A percentile compares a stretch with the other conserved stretches of the same genome.
Evolutionary conservation across 352 stramenopile genomes (phyloP).

Genomic region (Globisporangium takayamanum): DNA sequence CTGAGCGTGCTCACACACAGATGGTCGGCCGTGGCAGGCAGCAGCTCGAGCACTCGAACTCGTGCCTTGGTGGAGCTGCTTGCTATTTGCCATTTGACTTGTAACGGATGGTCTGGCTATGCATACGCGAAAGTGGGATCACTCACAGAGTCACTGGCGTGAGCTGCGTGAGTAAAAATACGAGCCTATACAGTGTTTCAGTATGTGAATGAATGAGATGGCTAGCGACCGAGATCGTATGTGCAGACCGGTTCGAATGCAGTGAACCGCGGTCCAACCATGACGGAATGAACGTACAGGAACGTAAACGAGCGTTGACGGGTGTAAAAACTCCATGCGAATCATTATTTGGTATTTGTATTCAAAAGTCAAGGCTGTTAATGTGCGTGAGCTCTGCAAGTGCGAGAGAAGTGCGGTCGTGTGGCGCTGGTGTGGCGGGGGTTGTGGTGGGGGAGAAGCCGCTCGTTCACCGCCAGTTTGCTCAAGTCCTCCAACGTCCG

Average conservation of each 20-base stretch:
- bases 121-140: not conserved
- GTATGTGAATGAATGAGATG: too few relatives aligned
- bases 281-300: not conserved
- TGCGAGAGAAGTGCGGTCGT: constrained; percentile 1
- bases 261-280: not conserved
- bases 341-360: not conserved
- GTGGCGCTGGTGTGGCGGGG: not conserved
- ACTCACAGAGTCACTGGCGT: not conserved
- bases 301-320: not conserved
- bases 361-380: not conserved
- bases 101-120: not conserved
- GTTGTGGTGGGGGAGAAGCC: constrained; percentile 1
- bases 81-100: not conserved
- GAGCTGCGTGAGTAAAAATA: too few relatives aligned
- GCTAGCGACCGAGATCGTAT: too few relatives aligned
- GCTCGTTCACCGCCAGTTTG: constrained; percentile 9
- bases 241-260: too few relatives aligned
- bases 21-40: too few relatives aligned
- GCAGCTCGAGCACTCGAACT: too few relatives aligned
- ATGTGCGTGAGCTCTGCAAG: not conserved
- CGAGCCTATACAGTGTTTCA: too few relatives aligned
- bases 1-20: not conserved
- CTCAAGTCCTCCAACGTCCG: constrained; percentile 14
- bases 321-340: not conserved
- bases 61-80: too few relatives aligned